A percentile compares a stretch with the other conserved stretches of the same genome.
These are phyloP conservation scores for Eucalyptus victrix DNA, from an alignment of 345 rosid species.

Conservation along the genomic window DNA sequence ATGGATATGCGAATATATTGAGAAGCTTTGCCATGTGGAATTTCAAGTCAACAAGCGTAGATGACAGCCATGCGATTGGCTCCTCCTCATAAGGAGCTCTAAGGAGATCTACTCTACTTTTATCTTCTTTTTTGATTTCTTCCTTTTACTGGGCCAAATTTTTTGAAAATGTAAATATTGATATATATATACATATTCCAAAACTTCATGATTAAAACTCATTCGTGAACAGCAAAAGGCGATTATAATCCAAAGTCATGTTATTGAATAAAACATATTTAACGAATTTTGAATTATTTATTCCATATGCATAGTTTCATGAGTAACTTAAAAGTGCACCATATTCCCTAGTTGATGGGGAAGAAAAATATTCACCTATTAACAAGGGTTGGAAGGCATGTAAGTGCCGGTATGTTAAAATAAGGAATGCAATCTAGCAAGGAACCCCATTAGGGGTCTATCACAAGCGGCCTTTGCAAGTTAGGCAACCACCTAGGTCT, in stretches of 20 bases:
- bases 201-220: neutral
- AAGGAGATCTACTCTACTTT: neutral
- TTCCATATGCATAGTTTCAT: neutral
- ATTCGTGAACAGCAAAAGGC: neutral
- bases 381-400: neutral
- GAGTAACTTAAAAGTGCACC: neutral
- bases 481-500: neutral
- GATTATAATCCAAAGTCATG: neutral
- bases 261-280: neutral
- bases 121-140: neutral
- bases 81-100: neutral
- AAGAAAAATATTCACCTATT: neutral
- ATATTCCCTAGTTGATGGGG: neutral
- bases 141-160: neutral
- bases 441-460: neutral
- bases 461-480: neutral
- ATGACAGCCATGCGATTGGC: neutral
- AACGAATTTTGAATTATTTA: neutral
- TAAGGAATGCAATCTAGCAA: accelerated
- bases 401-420: accelerated
- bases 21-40: neutral
- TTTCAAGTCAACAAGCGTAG: neutral
- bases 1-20: neutral
- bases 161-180: neutral
- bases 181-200: too few species aligned